phyloP scores from a whole-genome alignment of 2,329 filamentous ascomycete species.

The Dothideomycetes sp. region DNA sequence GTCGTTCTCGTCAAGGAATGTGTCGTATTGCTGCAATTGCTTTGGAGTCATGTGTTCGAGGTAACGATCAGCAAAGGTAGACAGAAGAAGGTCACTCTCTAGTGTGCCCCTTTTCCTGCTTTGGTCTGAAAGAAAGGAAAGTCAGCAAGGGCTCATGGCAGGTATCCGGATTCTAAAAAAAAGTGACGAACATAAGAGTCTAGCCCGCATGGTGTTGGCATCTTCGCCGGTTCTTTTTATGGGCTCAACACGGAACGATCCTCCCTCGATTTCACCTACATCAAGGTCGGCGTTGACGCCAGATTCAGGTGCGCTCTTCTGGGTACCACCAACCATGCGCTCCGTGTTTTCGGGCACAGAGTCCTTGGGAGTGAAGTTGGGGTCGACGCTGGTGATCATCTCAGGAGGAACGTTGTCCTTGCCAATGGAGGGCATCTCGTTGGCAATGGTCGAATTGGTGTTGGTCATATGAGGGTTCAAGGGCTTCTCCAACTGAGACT shows the following conservation, averaged over 20 bases:
- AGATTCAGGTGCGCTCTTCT: conserved; percentile 39
- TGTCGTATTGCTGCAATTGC: conserved; percentile 32
- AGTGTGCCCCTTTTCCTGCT: conserved; percentile 92
- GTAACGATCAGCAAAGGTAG: conserved; percentile 80
- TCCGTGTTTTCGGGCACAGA: conserved; percentile 54
- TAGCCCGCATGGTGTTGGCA: conserved; percentile 73
- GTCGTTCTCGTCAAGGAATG: conserved; percentile 74
- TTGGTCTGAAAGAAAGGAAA: conserved; percentile 56
- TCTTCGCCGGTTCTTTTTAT: conserved; percentile 76
- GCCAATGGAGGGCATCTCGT: conserved; percentile 53
- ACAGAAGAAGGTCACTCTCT: conserved; percentile 90
- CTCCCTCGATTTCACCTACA: conserved; percentile 81
- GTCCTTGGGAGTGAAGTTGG: conserved; percentile 50
- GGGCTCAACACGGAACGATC: conserved; percentile 82
- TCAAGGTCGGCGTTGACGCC: conserved; percentile 56
- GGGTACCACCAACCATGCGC: conserved; percentile 56
- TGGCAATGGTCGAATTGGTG: conserved; percentile 53
- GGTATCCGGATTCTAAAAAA: conserved; percentile 9
- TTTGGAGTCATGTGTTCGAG: conserved; percentile 59
- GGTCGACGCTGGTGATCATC: conserved; percentile 48
- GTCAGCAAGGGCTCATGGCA: conserved; percentile 18
- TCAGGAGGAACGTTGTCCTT: conserved; percentile 50
- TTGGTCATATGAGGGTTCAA: conserved; percentile 56
- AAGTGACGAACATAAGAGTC: conserved; percentile 57
- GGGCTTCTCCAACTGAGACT: conserved; percentile 48